Base-by-base conservation (phyloP, 2,329 filamentous ascomycete genomes). In the Trichoderma hamatum region DNA sequence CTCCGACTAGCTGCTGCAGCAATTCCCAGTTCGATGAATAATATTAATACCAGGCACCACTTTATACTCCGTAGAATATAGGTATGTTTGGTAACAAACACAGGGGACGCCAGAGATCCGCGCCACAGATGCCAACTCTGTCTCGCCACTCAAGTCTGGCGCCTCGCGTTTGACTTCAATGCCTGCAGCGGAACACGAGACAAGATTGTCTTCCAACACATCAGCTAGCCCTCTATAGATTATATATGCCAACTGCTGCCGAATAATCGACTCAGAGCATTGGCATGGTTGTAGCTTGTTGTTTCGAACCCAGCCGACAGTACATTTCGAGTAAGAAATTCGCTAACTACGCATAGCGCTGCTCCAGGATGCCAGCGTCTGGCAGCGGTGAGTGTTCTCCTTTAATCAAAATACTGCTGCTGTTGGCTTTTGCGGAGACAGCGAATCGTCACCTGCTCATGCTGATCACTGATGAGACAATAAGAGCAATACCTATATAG, bases 301-400 rank as follows among this genome's bases (percentile, higher is more conserved):
- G 19, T 52, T 24, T 21, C 55, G 28, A 30, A 13, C 34, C 28
- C 16, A 46, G 62, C 16, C 30, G 14, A 26, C 6, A 30, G 28
- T 21, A n/a, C 9, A 11, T 55, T n/a, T n/a, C 16, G 24, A 55
- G 62, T 36, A 36, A 55, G 52, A 43, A 36, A 9, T 19, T 14
- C n/a, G 58, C 13, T 36, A 32, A 56, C 54, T 58, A 51, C 16
- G 19, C 3, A 30, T 30, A 58, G 52, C 13, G 58, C 26, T 43
- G 16, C 16, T 34, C 46, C 36, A 58, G 46, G 21, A 51, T 58
- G 54, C 39, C 39, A 26, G 34, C 26, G 1, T 26, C 14, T 49
- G 19, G 63, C 63, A 39, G 63, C 63, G 63, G 63, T 66, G 63
- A 51, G 54, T 16, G 54, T 24, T 46, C 63, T 66, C 63, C 63